These are phyloP conservation scores for Xylariaceae sp. DNA, from an alignment of 2,329 filamentous ascomycete genomes.

Conservation along the genomic window DNA sequence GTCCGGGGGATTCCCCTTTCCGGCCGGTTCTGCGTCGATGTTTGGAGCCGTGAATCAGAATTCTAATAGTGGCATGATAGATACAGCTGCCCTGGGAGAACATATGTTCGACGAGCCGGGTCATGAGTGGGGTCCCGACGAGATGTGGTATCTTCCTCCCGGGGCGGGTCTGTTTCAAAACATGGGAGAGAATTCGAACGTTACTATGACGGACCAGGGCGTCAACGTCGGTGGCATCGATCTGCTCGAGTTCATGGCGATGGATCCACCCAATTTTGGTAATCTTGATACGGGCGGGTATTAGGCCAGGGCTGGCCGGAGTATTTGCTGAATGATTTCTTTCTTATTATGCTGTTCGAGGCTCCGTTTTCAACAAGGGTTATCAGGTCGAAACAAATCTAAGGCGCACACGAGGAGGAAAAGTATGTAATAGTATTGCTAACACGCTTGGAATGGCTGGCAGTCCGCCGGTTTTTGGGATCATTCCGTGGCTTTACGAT, in stretches of 20 bases:
- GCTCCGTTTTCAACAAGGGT: too few relatives aligned
- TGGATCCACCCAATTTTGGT: slow-evolving; percentile 39
- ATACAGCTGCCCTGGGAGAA: slow-evolving; percentile 33
- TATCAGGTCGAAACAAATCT: too few relatives aligned
- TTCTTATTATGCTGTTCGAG: too few relatives aligned
- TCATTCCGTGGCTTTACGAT: too few relatives aligned
- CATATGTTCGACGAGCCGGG: slow-evolving; percentile 42
- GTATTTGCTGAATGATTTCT: too few relatives aligned
- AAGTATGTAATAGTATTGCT: too few relatives aligned
- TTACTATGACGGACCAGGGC: slow-evolving; percentile 62
- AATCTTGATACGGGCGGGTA: slow-evolving; percentile 25
- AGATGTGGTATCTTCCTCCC: slow-evolving; percentile 62
- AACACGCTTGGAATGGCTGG: neutral
- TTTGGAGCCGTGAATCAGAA: slow-evolving; percentile 48
- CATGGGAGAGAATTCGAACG: slow-evolving; percentile 50
- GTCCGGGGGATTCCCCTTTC: slow-evolving; percentile 50
- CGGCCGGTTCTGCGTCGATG: slow-evolving; percentile 41
- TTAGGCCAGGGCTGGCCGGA: neutral
- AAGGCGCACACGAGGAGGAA: too few relatives aligned
- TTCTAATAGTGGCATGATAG: slow-evolving; percentile 28
- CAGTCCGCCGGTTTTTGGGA: neutral
- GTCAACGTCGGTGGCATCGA: slow-evolving; percentile 63
- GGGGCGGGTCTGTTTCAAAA: slow-evolving; percentile 62
- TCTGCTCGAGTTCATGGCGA: slow-evolving; percentile 62
- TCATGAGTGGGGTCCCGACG: slow-evolving; percentile 49